Percentiles rank a stretch among this genome's conserved stretches.
Evolutionary conservation across 768 basidiomycete genomes (phyloP).

Genomic region (Vararia minispora): DNA sequence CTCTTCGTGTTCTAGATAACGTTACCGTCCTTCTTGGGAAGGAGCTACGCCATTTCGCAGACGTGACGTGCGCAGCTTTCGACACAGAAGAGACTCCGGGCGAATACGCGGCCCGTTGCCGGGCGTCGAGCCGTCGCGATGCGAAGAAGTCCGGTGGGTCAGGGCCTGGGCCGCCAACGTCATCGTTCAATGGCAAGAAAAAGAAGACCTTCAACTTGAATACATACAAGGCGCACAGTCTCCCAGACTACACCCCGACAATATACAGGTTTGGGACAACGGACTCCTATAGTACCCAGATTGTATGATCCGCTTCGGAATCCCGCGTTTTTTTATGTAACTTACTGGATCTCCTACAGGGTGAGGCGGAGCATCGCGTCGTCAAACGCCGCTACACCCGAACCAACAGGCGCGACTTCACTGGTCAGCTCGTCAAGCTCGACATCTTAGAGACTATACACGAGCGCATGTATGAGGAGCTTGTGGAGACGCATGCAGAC

Average conservation of each 20-base stretch:
- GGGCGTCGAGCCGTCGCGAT: constrained; percentile 6
- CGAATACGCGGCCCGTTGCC: constrained; percentile 20
- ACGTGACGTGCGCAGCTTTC: constrained; percentile 17
- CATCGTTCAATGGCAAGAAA: neutral
- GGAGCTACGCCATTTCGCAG: constrained; percentile 22
- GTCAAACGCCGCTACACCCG: constrained; percentile 20
- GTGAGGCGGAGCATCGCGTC: constrained; percentile 25
- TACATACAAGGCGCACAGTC: constrained; percentile 19
- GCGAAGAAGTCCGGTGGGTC: neutral
- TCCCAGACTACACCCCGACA: constrained; percentile 12
- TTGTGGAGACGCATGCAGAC: neutral
- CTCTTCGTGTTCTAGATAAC: constrained; percentile 18
- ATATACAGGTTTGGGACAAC: constrained; percentile 14
- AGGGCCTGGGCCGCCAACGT: neutral
- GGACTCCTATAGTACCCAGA: constrained; percentile 19
- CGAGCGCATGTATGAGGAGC: neutral
- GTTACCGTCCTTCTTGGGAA: constrained; percentile 20
- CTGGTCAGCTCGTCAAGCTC: neutral
- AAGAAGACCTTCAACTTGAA: constrained; percentile 9
- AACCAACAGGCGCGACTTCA: neutral
- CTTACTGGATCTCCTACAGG: constrained; percentile 15
- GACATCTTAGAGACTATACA: too few species aligned
- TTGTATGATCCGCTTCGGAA: constrained; percentile 13
- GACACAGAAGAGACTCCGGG: constrained; percentile 25
- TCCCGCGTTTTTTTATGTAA: neutral